Conservation (phyloP, 805 yeast genomes). For the Komagataella ulmi region DNA sequence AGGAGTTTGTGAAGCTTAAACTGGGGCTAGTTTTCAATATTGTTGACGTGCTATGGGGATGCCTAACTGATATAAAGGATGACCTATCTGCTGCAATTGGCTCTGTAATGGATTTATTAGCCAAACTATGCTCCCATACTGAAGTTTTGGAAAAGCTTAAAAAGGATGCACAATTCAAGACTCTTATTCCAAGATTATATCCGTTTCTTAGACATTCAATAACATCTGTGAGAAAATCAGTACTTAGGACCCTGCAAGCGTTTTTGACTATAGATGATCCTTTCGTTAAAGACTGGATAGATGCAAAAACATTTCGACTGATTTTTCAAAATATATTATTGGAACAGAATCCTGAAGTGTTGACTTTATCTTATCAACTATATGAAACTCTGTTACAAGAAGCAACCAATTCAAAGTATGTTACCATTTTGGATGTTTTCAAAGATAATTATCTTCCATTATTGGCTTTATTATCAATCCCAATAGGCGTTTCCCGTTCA, state of each 20-base stretch:
- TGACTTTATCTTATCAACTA: conserved; percentile 47
- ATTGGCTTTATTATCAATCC: conserved; percentile 69
- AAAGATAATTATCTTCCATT: conserved; percentile 45
- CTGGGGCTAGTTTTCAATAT: conserved; percentile 32
- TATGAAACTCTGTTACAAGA: conserved; percentile 44
- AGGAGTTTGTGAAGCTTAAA: conserved; percentile 65
- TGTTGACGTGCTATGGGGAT: conserved; percentile 77
- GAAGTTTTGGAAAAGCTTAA: conserved; percentile 67
- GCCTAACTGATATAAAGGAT: conserved; percentile 72
- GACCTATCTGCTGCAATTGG: conserved; percentile 93
- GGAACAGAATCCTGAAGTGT: conserved; percentile 73
- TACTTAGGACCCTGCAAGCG: conserved; percentile 65
- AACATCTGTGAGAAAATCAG: conserved; percentile 80
- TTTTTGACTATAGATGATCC: conserved; percentile 44
- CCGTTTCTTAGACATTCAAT: conserved; percentile 93
- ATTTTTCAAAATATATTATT: conserved; percentile 78
- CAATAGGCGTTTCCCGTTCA: conserved; percentile 86
- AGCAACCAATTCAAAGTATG: conserved; percentile 14
- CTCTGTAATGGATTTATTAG: conserved; percentile 86
- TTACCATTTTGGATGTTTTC: conserved; percentile 38
- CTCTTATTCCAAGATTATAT: conserved; percentile 77
- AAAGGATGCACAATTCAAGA: conserved; percentile 55
- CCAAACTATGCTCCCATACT: conserved; percentile 72
- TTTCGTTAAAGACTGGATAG: conserved; percentile 54
- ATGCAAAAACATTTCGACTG: conserved; percentile 58